Percentiles rank a stretch among this genome's conserved stretches.
Evolutionary conservation across 352 stramenopile genomes (phyloP).

Genomic region (Phytophthora agathidicida): DNA sequence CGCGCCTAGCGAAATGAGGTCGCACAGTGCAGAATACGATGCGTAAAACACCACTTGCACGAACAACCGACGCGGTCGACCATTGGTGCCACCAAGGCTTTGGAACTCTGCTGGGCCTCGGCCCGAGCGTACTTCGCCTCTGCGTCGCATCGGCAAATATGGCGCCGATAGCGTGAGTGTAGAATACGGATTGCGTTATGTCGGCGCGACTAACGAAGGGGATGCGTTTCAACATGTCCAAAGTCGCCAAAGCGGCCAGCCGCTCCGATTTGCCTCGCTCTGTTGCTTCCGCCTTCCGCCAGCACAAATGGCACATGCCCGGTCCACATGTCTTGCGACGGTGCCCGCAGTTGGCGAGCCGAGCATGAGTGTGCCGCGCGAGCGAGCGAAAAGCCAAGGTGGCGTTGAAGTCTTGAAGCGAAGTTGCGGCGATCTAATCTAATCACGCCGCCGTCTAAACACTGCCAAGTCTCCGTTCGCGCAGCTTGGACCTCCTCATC

Average conservation of each 20-base stretch:
- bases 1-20: conserved; percentile 2
- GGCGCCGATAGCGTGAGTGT: conserved; percentile 2
- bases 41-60: too few species aligned
- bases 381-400: conserved; percentile 18
- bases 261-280: conserved; percentile 3
- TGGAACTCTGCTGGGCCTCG: background rate
- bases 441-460: conserved; percentile 27
- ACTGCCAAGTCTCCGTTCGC: conserved; percentile 6
- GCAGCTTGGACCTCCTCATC: conserved; percentile 7
- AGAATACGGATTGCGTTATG: conserved; percentile 9
- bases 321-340: conserved; percentile 37
- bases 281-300: background rate
- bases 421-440: background rate
- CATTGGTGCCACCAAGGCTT: too few species aligned
- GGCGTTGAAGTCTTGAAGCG: conserved; percentile 17
- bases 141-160: conserved; percentile 3
- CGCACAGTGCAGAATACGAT: too few species aligned
- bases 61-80: too few species aligned
- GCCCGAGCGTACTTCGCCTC: background rate
- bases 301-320: conserved; percentile 6
- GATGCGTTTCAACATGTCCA: conserved; percentile 14
- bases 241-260: too few species aligned
- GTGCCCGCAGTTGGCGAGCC: conserved; percentile 20
- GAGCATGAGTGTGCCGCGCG: conserved; percentile 30
- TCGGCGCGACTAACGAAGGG: conserved; percentile 23